These are phyloP conservation scores for Amylostereum chailletii DNA, from an alignment of 1,284 basidiomycete genomes.

Conservation along the genomic window DNA sequence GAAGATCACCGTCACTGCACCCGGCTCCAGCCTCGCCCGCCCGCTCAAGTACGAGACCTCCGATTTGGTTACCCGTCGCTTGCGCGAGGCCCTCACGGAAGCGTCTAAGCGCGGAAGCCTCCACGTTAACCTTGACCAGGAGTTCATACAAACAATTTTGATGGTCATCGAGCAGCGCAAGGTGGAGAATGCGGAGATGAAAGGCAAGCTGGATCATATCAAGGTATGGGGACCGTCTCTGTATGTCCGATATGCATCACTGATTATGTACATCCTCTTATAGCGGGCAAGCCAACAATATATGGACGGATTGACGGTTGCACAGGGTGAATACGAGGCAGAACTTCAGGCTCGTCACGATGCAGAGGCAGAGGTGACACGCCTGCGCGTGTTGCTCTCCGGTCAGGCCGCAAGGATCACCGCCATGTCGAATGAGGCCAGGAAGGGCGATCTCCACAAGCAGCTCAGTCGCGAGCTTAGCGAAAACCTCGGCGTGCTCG, in stretches of 20 bases:
- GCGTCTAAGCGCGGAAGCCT: conserved; percentile 56
- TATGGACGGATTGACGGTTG: conserved; percentile 85
- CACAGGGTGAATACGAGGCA: conserved; percentile 88
- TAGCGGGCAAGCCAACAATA: conserved; percentile 86
- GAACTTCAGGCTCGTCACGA: conserved; percentile 84
- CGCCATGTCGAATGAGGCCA: conserved; percentile 71
- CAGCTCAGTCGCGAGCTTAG: conserved; percentile 75
- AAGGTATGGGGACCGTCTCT: conserved; percentile 48
- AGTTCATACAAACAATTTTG: conserved; percentile 69
- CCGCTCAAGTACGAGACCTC: conserved; percentile 27
- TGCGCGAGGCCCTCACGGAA: conserved; percentile 56
- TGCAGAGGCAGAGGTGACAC: conserved; percentile 85
- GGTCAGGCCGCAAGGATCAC: conserved; percentile 86
- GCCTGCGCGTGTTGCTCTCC: conserved; percentile 77
- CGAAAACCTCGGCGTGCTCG: conserved; percentile 69
- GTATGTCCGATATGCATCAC: conserved; percentile 1
- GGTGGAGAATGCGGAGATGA: conserved; percentile 59
- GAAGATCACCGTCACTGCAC: conserved; percentile 37
- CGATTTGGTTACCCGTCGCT: conserved; percentile 38
- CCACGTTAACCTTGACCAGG: conserved; percentile 67
- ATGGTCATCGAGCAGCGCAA: conserved; percentile 61
- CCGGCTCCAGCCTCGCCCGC: conserved; percentile 24
- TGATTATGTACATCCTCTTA: conserved; percentile 1
- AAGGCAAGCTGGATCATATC: conserved; percentile 75
- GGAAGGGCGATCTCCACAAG: conserved; percentile 66